Base-by-base conservation (phyloP, 1,284 basidiomycete genomes). In the Ustilago shanxiensis region DNA sequence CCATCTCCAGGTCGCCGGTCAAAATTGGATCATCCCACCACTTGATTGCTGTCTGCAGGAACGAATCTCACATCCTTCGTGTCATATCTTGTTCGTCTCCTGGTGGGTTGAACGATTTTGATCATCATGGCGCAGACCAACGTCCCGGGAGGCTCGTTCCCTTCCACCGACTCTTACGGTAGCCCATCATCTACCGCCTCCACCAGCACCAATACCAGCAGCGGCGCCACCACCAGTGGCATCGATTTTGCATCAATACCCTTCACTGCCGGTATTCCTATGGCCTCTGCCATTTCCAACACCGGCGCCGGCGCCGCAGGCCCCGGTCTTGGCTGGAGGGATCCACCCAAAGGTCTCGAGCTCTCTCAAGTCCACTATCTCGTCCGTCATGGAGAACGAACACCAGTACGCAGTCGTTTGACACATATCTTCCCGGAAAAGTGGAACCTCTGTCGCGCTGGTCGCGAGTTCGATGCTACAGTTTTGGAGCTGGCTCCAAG, bases 361-460 rank as follows among this genome's bases (percentile, higher is more conserved):
- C 79, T 85, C 9, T 37, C 58, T 10, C 84, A 85, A 56, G 84
- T 79, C 11, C 77, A 83, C 53, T 85, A 81, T 60, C 61, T 84
- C 11, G 70, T 85, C 33, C 80, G 84, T 5, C 84, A 85, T 51
- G 84, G 84, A 18, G 84, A 85, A 54, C 65, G 84, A 11, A 80
- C 82, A 2, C 84, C 84, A 6, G 83, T 85, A 0, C 80, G 84
- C n/a, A 76, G 51, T 18, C 80, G 84, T 39, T 72, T 84, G 24
- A 73, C 68, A 11, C 69, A 77, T 28, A 70, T 83, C 28, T 79
- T 85, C 24, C 79, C 83, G 3, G 58, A 72, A 24, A 69, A 64
- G 16, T 85, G 84, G 84, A 83, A 83, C 45, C 51, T 83, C 18
- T 85, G 84, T 66, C 83, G 81, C 39, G 73, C 75, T 2, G 79